Base-by-base conservation (phyloP, 306 rosid species). In the Potentilla sterilis region DNA sequence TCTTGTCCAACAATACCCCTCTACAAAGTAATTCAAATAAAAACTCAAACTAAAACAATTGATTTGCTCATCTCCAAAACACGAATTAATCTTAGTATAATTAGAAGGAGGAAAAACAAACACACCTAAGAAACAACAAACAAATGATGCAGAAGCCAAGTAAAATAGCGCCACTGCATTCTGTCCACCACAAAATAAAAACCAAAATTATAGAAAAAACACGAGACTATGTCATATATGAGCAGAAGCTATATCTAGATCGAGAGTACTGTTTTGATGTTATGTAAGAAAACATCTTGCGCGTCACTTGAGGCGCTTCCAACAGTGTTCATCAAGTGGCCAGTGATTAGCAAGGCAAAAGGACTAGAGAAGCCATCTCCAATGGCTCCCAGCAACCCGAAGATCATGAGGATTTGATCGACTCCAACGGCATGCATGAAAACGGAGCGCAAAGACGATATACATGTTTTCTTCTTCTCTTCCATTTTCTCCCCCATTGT, bases 1-100 rank as follows among this genome's bases (percentile, higher is more conserved):
- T 88, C 97, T 88, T 64, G 98, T 91, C 98, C 98, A 94, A 44
- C 97, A 91, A 81, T 88, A 94, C 4, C 98, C 98, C 89, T 91
- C 97, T 94, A 42, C 51, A 67, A 52, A 62, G 62, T 18, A 9
- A 67, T 21, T 9, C n/a, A 19, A 28, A 28, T 28, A 28, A 28
- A 0, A 28, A 28, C 21, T 38, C 0, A 74, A 69, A 46, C 13
- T 11, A 24, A 48, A 1, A 61, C 2, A 2, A 37, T 32, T 8
- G 16, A 8, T 38, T 35, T 34, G 40, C 1, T 37, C 2, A 0
- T 37, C 40, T 37, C 24, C 8, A 54, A 9, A 44, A 44, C 76
- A 16, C 28, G 67, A 55, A 34, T 15, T 22, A 12, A 35, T 44
- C 37, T 1, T 69, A 66, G 48, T 18, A 6, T 46, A 63, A 54